Evolutionary conservation across 2,329 filamentous ascomycete species (phyloP), one percentile per base, ranked within the genome.

Genomic region (Ceratocystiopsis sp.): DNA sequence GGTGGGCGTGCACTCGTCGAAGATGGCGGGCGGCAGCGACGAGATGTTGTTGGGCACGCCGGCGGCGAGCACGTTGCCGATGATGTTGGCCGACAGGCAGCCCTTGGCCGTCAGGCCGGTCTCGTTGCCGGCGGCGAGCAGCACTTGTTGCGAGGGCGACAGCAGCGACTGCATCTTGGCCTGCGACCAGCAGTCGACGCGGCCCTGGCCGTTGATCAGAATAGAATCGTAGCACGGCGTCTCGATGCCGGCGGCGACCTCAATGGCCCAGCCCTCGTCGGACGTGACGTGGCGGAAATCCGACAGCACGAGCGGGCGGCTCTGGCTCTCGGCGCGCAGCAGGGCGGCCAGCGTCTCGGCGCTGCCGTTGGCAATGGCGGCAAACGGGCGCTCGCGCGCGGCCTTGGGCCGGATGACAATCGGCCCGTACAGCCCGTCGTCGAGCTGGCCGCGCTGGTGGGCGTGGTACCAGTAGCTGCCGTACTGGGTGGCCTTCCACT

Each of bases 401-500:
- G 46, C 38, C 47, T 38, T 46, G 15, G 65, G 61, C 36, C 61
- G 60, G 16, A 78, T 69, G 11, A 69, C 52, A 1, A 79, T 67
- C 3, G 73, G 57, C 0, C 74, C 75, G 41, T 68, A 73, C 12
- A 75, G 57, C 0, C 76, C 76, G 49, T 80, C 75, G 45, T 74
- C 67, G 14, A 78, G 61, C 47, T 76, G 73, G 2, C 65, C 64
- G 2, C 60, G 57, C 19, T 63, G 61, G 51, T 79, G 75, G 0
- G 71, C 65, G 55, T 78, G 75, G 49, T 78, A 79, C 62, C 69
- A 77, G 55, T 72, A 75, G 37, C 65, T 67, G 3, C 75, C 75
- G 49, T 71, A 67, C 43, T 73, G 65, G 0, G 61, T 62, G 0
- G 73, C 73, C n/a, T 58, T 64, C 60, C 69, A 79, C 32, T 58